Conservation (phyloP, 768 basidiomycete genomes). For the Scleroderma bovista region DNA sequence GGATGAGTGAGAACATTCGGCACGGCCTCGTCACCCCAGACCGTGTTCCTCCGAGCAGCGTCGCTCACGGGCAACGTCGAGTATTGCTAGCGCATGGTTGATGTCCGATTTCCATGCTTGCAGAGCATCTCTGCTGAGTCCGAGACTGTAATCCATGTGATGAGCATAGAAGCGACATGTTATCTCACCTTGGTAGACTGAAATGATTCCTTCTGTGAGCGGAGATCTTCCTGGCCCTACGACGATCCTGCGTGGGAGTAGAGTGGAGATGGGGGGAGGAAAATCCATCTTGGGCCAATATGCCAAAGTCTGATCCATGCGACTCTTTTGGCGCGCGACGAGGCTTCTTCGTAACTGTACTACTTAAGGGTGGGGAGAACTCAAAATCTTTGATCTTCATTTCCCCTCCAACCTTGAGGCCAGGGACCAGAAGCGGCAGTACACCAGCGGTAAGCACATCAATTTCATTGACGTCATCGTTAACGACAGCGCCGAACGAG, state of each 20-base stretch:
- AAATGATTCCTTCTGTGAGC: slow-evolving; percentile 57
- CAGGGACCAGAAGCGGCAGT: slow-evolving; percentile 62
- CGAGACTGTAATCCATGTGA: slow-evolving; percentile 38
- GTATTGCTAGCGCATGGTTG: slow-evolving; percentile 43
- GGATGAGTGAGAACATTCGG: slow-evolving; percentile 28
- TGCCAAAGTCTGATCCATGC: slow-evolving; percentile 23
- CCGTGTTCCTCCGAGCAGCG: slow-evolving; percentile 41
- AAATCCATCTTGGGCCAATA: slow-evolving; percentile 35
- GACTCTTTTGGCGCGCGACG: slow-evolving; percentile 1
- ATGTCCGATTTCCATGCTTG: slow-evolving; percentile 57
- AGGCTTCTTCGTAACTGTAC: slow-evolving; percentile 35
- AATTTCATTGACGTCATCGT: slow-evolving; percentile 53
- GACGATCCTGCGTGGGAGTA: slow-evolving; percentile 45
- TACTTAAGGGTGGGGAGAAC: slow-evolving; percentile 31
- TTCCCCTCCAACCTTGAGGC: slow-evolving; percentile 51
- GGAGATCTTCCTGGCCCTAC: slow-evolving; percentile 39
- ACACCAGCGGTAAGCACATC: slow-evolving; percentile 67
- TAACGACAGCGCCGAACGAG: slow-evolving; percentile 52
- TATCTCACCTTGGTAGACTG: slow-evolving; percentile 60
- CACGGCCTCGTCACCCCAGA: slow-evolving; percentile 39
- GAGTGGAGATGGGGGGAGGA: slow-evolving; percentile 56
- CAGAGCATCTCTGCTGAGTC: slow-evolving; percentile 55
- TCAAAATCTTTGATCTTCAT: slow-evolving; percentile 48
- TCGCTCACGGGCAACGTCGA: slow-evolving; percentile 38
- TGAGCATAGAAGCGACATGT: not conserved